These are phyloP conservation scores for Acanthamoeba lenticulata DNA, from an alignment of 208 protist species.

Conservation along the genomic window DNA sequence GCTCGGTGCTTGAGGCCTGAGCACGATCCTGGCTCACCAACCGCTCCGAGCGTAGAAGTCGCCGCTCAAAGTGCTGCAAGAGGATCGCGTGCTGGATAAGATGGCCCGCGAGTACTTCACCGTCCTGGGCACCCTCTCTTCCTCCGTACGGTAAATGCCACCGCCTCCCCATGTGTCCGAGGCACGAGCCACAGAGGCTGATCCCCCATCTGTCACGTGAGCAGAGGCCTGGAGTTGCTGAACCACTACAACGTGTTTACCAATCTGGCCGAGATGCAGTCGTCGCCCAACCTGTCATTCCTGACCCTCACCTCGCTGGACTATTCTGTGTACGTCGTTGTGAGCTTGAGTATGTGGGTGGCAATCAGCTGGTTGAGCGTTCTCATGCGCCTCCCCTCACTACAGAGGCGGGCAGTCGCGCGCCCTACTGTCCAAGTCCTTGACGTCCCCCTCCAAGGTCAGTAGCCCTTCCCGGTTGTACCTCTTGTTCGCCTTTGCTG, in stretches of 20 bases:
- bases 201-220: not conserved
- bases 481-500: no score
- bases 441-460: not conserved
- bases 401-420: not conserved
- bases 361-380: not conserved
- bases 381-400: not conserved
- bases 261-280: conserved; percentile 21
- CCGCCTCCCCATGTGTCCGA: no score
- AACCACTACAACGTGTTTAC: conserved; percentile 7
- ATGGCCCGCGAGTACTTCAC: conserved; percentile 79
- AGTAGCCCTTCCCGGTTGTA: not conserved
- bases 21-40: not conserved
- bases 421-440: not conserved
- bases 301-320: conserved; percentile 24
- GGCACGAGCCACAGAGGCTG: no score
- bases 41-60: not conserved
- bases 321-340: conserved; percentile 16
- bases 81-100: conserved; percentile 68
- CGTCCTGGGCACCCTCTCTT: conserved; percentile 69
- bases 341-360: no score
- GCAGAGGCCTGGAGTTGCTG: conserved; percentile 2
- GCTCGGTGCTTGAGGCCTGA: not conserved
- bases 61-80: not conserved
- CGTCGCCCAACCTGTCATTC: not conserved
- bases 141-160: not conserved